These are phyloP conservation scores for Fragilariopsis cylindrus DNA, from an alignment of 108 stramenopile species.

Conservation along the genomic window DNA sequence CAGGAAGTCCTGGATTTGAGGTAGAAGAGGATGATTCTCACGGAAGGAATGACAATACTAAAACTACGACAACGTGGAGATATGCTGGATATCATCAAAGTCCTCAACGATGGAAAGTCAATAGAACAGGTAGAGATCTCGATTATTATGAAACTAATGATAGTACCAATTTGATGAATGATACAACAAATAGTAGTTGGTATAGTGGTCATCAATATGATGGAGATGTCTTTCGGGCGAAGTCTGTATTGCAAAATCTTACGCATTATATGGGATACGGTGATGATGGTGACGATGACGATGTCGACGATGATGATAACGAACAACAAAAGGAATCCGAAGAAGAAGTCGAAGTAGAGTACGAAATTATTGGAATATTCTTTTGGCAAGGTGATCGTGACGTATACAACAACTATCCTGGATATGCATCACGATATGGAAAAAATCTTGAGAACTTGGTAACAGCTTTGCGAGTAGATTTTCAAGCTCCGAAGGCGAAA, in stretches of 20 bases:
- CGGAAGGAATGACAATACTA: too few species aligned
- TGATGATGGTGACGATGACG: background rate
- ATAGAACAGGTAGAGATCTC: background rate
- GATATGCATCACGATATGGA: conserved; percentile 17
- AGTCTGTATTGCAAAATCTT: conserved; percentile 32
- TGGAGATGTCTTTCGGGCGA: conserved; percentile 24
- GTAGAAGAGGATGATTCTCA: background rate
- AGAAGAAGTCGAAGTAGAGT: background rate
- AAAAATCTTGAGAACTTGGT: conserved; percentile 33
- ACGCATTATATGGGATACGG: conserved; percentile 22
- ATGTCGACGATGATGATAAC: background rate
- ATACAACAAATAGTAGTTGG: conserved; percentile 5
- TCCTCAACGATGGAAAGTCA: conserved; percentile 27
- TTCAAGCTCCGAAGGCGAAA: conserved; percentile 34
- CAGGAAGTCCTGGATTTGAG: conserved; percentile 32
- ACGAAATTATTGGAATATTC: conserved; percentile 38
- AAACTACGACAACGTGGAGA: background rate
- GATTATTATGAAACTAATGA: too few species aligned
- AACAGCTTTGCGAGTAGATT: conserved; percentile 24
- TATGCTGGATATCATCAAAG: conserved; percentile 36
- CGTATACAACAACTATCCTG: conserved; percentile 11
- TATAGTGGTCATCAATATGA: conserved; percentile 41
- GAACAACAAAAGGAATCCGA: too few species aligned
- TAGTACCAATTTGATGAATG: background rate
- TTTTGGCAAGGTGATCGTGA: conserved; percentile 55